These are phyloP conservation scores for Penicillium taxi DNA, from an alignment of 495 filamentous ascomycete species.

Conservation along the genomic window DNA sequence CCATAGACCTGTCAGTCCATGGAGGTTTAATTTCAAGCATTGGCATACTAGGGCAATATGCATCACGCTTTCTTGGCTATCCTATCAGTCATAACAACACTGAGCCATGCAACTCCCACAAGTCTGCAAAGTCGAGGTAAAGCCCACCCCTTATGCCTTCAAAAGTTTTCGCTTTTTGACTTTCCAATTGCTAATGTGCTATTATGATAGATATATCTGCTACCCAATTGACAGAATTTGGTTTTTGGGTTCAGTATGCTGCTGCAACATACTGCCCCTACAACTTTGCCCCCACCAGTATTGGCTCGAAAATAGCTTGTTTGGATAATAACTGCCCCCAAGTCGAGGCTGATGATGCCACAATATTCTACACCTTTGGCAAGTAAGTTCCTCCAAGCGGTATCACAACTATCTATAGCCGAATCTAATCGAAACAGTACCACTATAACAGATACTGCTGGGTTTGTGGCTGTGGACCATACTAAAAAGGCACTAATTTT, in stretches of 20 bases:
- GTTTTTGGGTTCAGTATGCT: conserved; percentile 62
- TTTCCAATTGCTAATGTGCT: not conserved
- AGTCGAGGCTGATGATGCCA: conserved; percentile 45
- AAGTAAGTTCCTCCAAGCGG: conserved; percentile 35
- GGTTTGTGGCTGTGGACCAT: conserved; percentile 56
- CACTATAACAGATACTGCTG: conserved; percentile 50
- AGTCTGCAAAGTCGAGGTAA: conserved; percentile 14
- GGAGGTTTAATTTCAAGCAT: no score
- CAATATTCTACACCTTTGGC: conserved; percentile 49
- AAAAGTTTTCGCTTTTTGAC: not conserved
- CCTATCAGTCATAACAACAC: conserved; percentile 8
- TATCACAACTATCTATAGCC: not conserved
- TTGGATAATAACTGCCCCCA: conserved; percentile 45
- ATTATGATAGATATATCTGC: conserved; percentile 17
- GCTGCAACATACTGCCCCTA: conserved; percentile 57
- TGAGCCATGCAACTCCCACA: conserved; percentile 11
- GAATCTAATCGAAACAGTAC: conserved; percentile 31
- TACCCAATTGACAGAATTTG: conserved; percentile 39
- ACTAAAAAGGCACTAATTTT: conserved; percentile 53
- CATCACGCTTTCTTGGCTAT: conserved; percentile 2
- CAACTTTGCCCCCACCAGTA: conserved; percentile 29
- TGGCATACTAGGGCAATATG: no score
- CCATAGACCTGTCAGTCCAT: no score
- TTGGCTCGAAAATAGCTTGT: conserved; percentile 48
- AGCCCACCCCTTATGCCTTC: no score